Evolutionary conservation across 2,329 filamentous ascomycete genomes (phyloP).

Genomic region (Onygenales sp.): DNA sequence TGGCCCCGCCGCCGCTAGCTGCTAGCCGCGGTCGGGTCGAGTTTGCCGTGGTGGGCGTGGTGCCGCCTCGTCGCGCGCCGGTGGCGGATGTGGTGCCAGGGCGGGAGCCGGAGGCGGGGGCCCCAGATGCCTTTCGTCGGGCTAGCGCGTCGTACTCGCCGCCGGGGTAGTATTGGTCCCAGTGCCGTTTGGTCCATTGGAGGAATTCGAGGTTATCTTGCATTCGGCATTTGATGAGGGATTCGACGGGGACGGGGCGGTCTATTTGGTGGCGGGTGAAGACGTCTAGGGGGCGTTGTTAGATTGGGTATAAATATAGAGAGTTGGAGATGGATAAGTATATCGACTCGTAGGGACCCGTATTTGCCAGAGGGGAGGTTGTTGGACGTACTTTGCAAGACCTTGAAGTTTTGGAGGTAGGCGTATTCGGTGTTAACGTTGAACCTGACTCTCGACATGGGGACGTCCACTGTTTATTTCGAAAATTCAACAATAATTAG

Average conservation of each 20-base stretch:
- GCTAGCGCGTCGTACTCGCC: slow-evolving; percentile 90
- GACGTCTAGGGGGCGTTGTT: slow-evolving; percentile 41
- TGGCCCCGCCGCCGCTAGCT: slow-evolving; percentile 43
- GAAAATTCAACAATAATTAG: slow-evolving; percentile 7
- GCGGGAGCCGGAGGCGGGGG: slow-evolving; percentile 40
- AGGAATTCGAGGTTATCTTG: slow-evolving; percentile 99
- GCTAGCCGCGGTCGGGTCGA: slow-evolving; percentile 32
- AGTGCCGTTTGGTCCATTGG: slow-evolving; percentile 93
- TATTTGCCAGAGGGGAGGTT: not conserved
- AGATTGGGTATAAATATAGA: slow-evolving; percentile 1
- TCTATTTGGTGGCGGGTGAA: slow-evolving; percentile 84
- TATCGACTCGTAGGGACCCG: not conserved
- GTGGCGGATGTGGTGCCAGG: slow-evolving; percentile 38
- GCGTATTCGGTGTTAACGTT: slow-evolving; percentile 95
- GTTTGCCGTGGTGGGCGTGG: slow-evolving; percentile 46
- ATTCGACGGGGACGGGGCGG: slow-evolving; percentile 78
- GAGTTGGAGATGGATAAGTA: not conserved
- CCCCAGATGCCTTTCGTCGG: slow-evolving; percentile 68
- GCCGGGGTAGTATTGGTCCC: slow-evolving; percentile 96
- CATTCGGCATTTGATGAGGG: slow-evolving; percentile 97
- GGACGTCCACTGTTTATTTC: slow-evolving; percentile 58
- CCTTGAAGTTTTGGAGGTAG: slow-evolving; percentile 97
- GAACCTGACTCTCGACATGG: slow-evolving; percentile 96
- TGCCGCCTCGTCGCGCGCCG: slow-evolving; percentile 49
- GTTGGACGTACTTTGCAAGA: slow-evolving; percentile 71